A percentile compares a stretch with the other conserved stretches of the same genome.
Evolutionary conservation across 192 early-diverging fungal species (phyloP).

Genomic region (Spinellus fusiger): DNA sequence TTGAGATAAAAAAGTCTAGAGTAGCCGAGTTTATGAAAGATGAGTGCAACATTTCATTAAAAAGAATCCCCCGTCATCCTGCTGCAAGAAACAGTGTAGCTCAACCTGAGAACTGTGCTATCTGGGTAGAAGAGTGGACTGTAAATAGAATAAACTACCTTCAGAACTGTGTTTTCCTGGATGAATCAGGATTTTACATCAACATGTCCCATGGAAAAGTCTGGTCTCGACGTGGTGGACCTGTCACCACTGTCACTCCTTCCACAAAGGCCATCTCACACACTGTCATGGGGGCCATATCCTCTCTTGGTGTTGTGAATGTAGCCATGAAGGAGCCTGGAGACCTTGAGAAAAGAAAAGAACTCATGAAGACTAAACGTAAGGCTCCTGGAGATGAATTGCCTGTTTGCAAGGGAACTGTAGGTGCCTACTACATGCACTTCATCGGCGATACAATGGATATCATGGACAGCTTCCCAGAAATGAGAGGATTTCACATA

Average conservation of each 20-base stretch:
- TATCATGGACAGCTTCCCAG: conserved; percentile 2
- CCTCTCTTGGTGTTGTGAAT: not conserved
- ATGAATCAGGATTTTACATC: not conserved
- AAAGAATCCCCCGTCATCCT: not conserved
- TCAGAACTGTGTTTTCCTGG: not conserved
- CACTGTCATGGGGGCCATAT: conserved; percentile 7
- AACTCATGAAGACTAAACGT: not conserved
- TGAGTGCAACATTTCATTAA: conserved; percentile 3
- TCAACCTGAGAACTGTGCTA: not conserved
- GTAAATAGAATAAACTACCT: conserved; percentile 3
- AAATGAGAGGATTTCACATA: conserved; percentile 5
- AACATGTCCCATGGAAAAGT: not conserved
- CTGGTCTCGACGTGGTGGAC: not conserved
- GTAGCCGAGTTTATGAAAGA: conserved; percentile 10
- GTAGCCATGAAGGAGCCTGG: not conserved
- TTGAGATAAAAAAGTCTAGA: conserved; percentile 1
- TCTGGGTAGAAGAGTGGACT: no score
- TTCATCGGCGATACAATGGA: not conserved
- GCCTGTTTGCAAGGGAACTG: conserved; percentile 3
- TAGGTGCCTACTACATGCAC: not conserved
- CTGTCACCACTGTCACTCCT: not conserved
- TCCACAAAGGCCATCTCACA: conserved; percentile 5
- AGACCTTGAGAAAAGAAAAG: not conserved
- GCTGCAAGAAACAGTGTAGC: not conserved
- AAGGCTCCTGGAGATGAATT: not conserved